phyloP scores from a whole-genome alignment of 176 grass and related monocot species.

The Areca catechu region DNA sequence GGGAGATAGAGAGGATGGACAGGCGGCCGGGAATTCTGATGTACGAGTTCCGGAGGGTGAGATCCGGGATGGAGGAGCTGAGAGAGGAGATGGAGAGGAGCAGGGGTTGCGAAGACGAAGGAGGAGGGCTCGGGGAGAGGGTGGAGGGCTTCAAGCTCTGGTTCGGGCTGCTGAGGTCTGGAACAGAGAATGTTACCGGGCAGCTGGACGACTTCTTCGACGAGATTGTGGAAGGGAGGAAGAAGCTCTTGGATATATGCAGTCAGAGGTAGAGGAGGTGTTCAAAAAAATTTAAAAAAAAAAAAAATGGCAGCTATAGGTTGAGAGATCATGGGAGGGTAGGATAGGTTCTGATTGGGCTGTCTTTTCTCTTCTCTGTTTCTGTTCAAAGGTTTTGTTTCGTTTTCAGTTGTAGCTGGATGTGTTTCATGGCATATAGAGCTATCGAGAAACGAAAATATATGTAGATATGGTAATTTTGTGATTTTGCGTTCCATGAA shows the following conservation, averaged over 20 bases:
- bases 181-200: constrained; percentile 57
- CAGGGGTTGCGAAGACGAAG: neutral
- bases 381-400: too few species aligned
- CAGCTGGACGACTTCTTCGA: constrained; percentile 90
- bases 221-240: constrained; percentile 80
- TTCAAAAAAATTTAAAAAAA: neutral
- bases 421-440: too few species aligned
- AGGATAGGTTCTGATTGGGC: too few species aligned
- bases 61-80: constrained; percentile 30
- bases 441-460: too few species aligned
- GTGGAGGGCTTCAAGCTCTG: constrained; percentile 37
- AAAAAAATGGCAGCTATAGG: too few species aligned
- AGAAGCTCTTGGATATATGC: constrained; percentile 81
- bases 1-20: constrained; percentile 22
- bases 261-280: constrained; percentile 28
- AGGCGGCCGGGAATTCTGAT: constrained; percentile 46
- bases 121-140: constrained; percentile 23
- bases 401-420: too few species aligned
- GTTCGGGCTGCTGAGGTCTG: constrained; percentile 47
- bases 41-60: constrained; percentile 71
- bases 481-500: too few species aligned
- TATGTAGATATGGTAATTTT: too few species aligned
- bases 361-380: too few species aligned
- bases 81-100: constrained; percentile 33
- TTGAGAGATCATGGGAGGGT: too few species aligned